Conservation (phyloP, 257 asterid species). For the Solanum chmielewskii region DNA sequence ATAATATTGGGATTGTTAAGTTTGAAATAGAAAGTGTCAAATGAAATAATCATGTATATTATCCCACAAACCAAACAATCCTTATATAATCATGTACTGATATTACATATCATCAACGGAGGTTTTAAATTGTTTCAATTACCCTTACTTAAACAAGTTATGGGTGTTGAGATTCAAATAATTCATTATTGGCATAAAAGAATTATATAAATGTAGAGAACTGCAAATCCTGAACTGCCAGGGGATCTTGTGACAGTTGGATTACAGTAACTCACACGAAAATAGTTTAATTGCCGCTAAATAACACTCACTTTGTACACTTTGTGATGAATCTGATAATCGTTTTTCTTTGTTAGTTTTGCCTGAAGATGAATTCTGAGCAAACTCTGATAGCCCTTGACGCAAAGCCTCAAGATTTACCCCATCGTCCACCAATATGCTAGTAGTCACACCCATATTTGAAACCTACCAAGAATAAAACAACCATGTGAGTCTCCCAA, state of each 20-base stretch:
- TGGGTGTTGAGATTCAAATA: neutral
- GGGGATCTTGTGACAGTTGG: neutral
- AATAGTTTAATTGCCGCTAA: neutral
- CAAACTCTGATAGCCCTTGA: slow-evolving; percentile 48
- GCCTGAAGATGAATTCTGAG: slow-evolving; percentile 22
- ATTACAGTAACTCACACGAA: neutral
- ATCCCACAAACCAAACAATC: neutral
- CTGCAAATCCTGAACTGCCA: neutral
- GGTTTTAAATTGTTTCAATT: neutral
- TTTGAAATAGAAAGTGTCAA: neutral
- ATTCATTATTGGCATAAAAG: neutral
- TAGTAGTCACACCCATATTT: slow-evolving; percentile 67
- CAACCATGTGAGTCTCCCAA: neutral
- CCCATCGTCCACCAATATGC: slow-evolving; percentile 58
- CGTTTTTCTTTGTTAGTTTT: slow-evolving; percentile 31
- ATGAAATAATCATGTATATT: neutral
- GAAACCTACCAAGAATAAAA: slow-evolving; percentile 33
- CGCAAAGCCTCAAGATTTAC: slow-evolving; percentile 54
- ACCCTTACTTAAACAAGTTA: neutral
- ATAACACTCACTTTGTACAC: too few relatives aligned
- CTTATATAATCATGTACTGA: neutral
- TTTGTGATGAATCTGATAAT: slow-evolving; percentile 19
- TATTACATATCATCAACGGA: neutral
- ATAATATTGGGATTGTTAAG: neutral
- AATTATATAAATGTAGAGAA: too few relatives aligned